These are phyloP conservation scores for Mycena sp. DNA, from an alignment of 1,284 basidiomycete genomes.

Conservation along the genomic window DNA sequence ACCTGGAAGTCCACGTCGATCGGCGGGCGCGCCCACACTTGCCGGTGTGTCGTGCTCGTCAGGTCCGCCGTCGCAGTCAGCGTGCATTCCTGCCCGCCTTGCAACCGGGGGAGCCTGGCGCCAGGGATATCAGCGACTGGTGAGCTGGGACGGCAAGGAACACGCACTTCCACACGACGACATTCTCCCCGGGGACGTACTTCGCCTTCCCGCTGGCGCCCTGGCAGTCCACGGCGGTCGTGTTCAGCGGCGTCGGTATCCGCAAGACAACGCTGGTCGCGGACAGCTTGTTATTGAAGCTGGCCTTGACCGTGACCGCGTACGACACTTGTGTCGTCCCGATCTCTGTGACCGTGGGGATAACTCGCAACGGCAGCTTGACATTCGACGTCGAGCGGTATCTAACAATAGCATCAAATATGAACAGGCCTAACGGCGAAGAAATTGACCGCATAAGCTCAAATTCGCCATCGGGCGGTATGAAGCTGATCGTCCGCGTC, in stretches of 20 bases:
- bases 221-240: constrained; percentile 92
- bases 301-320: constrained; percentile 88
- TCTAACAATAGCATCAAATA: constrained; percentile 51
- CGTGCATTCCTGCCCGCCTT: constrained; percentile 92
- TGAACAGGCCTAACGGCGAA: constrained; percentile 11
- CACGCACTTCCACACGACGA: constrained; percentile 97
- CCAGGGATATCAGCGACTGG: neutral
- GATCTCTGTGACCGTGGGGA: constrained; percentile 93
- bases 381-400: constrained; percentile 97
- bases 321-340: constrained; percentile 94
- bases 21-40: constrained; percentile 97
- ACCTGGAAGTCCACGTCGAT: constrained; percentile 99
- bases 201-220: constrained; percentile 95
- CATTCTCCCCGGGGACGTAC: constrained; percentile 94
- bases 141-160: neutral
- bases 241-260: constrained; percentile 96
- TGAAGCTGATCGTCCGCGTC: constrained; percentile 93
- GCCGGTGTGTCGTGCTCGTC: constrained; percentile 84
- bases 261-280: constrained; percentile 93
- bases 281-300: constrained; percentile 91
- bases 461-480: constrained; percentile 99
- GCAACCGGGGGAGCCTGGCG: constrained; percentile 86
- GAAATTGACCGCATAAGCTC: constrained; percentile 89
- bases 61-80: constrained; percentile 87
- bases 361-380: constrained; percentile 91